These are phyloP conservation scores for Eutrema japonicum DNA, from an alignment of 345 rosid genomes.

Conservation along the genomic window DNA sequence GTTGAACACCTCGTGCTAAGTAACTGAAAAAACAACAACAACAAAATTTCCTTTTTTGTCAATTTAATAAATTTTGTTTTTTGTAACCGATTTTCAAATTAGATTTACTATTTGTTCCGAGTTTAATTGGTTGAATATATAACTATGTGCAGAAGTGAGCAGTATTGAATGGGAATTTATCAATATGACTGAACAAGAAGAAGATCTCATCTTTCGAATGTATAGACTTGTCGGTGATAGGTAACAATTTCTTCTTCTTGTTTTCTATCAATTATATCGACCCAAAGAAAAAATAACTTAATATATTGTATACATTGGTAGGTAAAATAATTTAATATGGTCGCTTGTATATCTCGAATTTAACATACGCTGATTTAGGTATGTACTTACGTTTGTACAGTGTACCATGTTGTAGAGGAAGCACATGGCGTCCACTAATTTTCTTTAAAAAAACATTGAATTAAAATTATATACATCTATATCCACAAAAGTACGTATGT, in stretches of 20 bases:
- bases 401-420: constrained; percentile 30
- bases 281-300: neutral
- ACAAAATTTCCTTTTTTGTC: too few relatives aligned
- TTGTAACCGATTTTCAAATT: too few relatives aligned
- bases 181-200: constrained; percentile 64
- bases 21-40: neutral
- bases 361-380: constrained; percentile 9
- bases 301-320: neutral
- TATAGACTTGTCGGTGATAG: constrained; percentile 69
- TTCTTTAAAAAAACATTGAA: constrained; percentile 9
- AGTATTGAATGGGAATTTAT: constrained; percentile 68
- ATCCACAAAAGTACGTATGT: neutral
- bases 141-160: constrained; percentile 54
- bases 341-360: neutral
- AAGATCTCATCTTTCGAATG: constrained; percentile 74
- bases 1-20: constrained; percentile 7
- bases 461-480: constrained; percentile 4
- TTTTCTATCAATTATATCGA: neutral
- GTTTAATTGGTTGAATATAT: constrained; percentile 6
- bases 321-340: neutral
- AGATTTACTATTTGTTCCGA: neutral
- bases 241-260: constrained; percentile 34
- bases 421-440: constrained; percentile 36
- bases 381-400: constrained; percentile 27
- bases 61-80: neutral